These are phyloP conservation scores for Paraconiothyrium brasiliense DNA, from an alignment of 2,329 filamentous ascomycete genomes.

Conservation along the genomic window DNA sequence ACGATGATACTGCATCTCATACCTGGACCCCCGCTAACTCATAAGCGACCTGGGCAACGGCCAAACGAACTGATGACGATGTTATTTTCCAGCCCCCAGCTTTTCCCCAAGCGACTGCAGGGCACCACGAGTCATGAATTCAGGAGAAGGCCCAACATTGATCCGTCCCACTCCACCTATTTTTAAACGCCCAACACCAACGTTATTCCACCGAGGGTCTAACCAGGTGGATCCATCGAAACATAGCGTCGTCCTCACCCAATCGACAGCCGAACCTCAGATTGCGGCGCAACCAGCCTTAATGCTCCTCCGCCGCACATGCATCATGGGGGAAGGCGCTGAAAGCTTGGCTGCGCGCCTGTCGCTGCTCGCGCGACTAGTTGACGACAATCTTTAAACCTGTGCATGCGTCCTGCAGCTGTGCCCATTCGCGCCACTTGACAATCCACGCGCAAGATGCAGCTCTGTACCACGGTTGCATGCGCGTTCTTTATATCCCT, in stretches of 20 bases:
- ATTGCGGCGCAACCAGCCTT: not conserved
- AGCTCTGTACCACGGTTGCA: not conserved
- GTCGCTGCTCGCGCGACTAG: no score
- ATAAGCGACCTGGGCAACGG: not conserved
- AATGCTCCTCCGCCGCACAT: not conserved
- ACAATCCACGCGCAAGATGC: not conserved
- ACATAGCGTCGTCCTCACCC: not conserved
- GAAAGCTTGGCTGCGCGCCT: not conserved
- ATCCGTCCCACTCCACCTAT: not conserved
- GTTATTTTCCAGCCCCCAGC: not conserved
- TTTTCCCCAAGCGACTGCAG: not conserved
- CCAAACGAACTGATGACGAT: not conserved
- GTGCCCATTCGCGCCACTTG: not conserved
- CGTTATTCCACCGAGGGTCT: not conserved
- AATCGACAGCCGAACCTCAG: not conserved
- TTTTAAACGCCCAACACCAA: not conserved
- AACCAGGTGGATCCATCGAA: not conserved
- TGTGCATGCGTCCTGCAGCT: not conserved
- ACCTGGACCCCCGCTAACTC: not conserved
- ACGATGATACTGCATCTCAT: not conserved
- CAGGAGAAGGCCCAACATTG: not conserved
- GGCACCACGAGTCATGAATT: not conserved
- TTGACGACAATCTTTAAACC: not conserved
- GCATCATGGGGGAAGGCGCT: conserved; percentile 2
- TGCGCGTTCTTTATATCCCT: not conserved